phyloP scores from a whole-genome alignment of 352 stramenopile genomes.

The Pythium pyrilobum region DNA sequence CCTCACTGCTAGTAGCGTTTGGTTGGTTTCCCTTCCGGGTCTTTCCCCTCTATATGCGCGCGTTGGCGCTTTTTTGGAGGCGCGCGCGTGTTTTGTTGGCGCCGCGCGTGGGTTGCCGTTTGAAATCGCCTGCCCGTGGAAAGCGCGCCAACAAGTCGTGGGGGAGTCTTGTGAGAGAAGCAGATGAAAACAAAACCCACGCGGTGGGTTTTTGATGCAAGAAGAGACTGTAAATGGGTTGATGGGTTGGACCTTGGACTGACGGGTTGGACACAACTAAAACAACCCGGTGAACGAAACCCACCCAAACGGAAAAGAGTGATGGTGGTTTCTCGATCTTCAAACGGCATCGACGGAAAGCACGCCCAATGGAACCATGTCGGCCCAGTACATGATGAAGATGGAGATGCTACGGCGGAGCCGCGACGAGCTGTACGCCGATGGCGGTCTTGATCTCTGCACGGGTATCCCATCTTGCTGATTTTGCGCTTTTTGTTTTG shows the following conservation, averaged over 20 bases:
- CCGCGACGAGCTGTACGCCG: slow-evolving; percentile 51
- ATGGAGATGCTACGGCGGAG: slow-evolving; percentile 54
- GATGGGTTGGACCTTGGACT: not conserved
- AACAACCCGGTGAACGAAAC: not conserved
- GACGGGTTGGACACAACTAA: not conserved
- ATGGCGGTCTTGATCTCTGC: not conserved
- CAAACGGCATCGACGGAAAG: not conserved
- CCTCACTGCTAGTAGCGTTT: not conserved
- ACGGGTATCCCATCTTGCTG: not conserved
- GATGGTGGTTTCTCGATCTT: slow-evolving; percentile 17
- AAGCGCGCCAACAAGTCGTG: slow-evolving; percentile 9
- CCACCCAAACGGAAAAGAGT: not conserved
- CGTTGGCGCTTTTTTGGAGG: not conserved
- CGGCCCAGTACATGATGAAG: slow-evolving; percentile 45
- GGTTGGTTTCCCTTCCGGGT: slow-evolving; percentile 4
- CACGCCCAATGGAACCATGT: slow-evolving; percentile 26
- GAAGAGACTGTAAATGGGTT: not conserved
- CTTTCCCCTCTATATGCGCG: not conserved
- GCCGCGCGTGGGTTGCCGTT: slow-evolving; percentile 7
- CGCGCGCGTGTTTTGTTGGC: slow-evolving; percentile 2
- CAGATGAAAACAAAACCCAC: not conserved
- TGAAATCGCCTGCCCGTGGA: slow-evolving; percentile 7
- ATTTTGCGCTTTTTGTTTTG: not conserved
- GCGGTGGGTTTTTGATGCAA: not conserved
- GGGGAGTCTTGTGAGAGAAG: not conserved